phyloP scores from a whole-genome alignment of 257 asterid species.

The Capsicum chinense region DNA sequence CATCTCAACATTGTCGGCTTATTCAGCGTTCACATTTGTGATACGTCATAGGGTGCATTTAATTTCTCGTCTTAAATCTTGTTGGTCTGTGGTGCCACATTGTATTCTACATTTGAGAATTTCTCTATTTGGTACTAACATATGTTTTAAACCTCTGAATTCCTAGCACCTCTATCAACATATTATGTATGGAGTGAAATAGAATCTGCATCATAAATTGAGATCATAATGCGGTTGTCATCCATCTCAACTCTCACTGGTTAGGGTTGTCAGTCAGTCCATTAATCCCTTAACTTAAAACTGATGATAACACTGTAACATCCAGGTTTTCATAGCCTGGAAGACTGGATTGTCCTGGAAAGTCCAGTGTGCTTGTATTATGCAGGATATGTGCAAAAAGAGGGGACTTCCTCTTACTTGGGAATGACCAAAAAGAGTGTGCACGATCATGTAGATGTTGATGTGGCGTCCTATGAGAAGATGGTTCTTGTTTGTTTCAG shows the following conservation, averaged over 20 bases:
- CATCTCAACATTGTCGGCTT: conserved; percentile 35
- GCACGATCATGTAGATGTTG: neutral
- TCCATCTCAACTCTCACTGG: conserved; percentile 30
- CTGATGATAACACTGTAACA: conserved; percentile 27
- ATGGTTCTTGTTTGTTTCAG: conserved; percentile 6
- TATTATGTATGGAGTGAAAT: neutral
- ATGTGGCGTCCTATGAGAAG: neutral
- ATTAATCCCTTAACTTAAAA: conserved; percentile 21
- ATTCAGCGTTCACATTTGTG: conserved; percentile 24
- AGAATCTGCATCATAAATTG: conserved; percentile 32
- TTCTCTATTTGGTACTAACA: conserved; percentile 1
- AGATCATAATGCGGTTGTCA: conserved; percentile 7
- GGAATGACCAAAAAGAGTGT: conserved; percentile 25
- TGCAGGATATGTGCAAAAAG: conserved; percentile 45
- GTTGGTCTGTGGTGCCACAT: conserved; percentile 27
- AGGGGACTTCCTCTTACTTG: conserved; percentile 24
- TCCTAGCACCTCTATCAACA: neutral
- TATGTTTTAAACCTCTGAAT: conserved; percentile 19
- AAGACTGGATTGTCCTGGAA: conserved; percentile 41
- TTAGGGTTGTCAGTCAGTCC: conserved; percentile 28
- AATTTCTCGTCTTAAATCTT: conserved; percentile 26
- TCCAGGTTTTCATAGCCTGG: conserved; percentile 37
- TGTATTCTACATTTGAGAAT: conserved; percentile 23
- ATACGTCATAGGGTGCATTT: conserved; percentile 28
- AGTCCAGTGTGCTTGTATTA: conserved; percentile 32